Base-by-base conservation (phyloP, 164 flowering plant genomes). In the Liquidambar formosana region DNA sequence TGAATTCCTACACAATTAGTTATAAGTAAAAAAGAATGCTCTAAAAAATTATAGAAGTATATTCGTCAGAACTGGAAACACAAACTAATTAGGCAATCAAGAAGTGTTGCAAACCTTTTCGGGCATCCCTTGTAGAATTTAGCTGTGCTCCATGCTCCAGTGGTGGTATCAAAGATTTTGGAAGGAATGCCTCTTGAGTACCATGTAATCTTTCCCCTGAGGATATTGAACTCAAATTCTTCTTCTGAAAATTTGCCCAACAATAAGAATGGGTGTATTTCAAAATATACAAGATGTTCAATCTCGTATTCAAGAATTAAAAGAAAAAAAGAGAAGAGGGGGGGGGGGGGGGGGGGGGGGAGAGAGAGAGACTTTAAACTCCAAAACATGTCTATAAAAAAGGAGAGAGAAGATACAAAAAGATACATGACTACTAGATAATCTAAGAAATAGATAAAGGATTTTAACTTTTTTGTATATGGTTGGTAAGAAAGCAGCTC, bases 131-230 rank as follows among this genome's bases (percentile, higher is more conserved):
- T 68, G 63, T 38, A 61, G 33, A 46, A 56, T 54, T 23, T 44
- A 58, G 43, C 57, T 62, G 62, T 51, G 65, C 15, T 47, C 61
- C 67, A 45, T 56, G 18, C 46, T 74, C 61, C 59, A 60, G 58
- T 22, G 59, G 15, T 59, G 67, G 49, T 38, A 43, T 22, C 48
- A 57, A 53, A 61, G 65, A 71, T 64, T 64, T 28, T 44, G 63
- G 57, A 61, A 38, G 69, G 43, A 45, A 33, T 67, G 49, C 68
- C 27, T 57, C 53, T 22, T 16, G 13, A 18, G 66, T 57, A 15
- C 67, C 43, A 65, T 68, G 60, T n/a, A 54, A 60, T 53, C 61
- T 73, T 53, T 70, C 73, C 27, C n/a, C 28, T 15, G 67, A 66
- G 19, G 66, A n/a, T 58, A 26, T 12, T 57, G 65, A 53, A 25